Percentiles rank a stretch among this genome's conserved stretches.
phyloP scores from a whole-genome alignment of 2,329 filamentous ascomycete genomes.

The Penicillium sp. region DNA sequence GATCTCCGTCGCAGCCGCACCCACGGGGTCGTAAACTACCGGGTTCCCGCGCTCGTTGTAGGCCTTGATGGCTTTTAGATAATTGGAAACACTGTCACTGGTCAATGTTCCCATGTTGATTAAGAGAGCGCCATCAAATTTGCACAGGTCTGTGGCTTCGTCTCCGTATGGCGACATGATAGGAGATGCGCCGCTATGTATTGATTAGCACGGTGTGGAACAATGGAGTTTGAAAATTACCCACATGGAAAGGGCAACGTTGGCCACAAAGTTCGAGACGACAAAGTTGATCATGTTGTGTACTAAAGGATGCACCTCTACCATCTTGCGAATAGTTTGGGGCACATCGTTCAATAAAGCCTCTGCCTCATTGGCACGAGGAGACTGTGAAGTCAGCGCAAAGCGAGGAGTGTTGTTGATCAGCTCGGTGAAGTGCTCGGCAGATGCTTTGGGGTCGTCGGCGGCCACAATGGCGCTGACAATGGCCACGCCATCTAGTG shows the following conservation, averaged over 20 bases:
- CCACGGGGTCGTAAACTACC: constrained; percentile 85
- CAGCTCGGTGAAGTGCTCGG: constrained; percentile 59
- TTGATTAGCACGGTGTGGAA: constrained; percentile 15
- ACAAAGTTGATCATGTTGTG: constrained; percentile 99
- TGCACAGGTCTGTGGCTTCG: constrained; percentile 79
- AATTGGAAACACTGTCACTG: constrained; percentile 70
- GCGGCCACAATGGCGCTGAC: constrained; percentile 86
- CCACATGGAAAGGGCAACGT: constrained; percentile 75
- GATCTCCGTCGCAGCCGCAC: constrained; percentile 77
- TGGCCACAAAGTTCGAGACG: constrained; percentile 92
- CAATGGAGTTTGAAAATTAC: constrained; percentile 6
- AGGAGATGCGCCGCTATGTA: constrained; percentile 69
- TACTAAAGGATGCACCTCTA: constrained; percentile 67
- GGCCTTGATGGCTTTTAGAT: constrained; percentile 70
- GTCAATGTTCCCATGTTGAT: constrained; percentile 95
- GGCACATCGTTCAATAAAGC: constrained; percentile 40
- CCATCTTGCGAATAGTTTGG: constrained; percentile 61
- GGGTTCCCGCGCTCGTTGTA: constrained; percentile 79
- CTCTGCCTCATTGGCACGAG: constrained; percentile 29
- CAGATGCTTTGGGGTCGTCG: constrained; percentile 63
- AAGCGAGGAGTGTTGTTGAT: constrained; percentile 48
- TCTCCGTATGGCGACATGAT: constrained; percentile 91
- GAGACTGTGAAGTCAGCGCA: constrained; percentile 30
- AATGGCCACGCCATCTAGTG: constrained; percentile 78
- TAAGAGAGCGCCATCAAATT: constrained; percentile 74